These are phyloP conservation scores for Crithidia fasciculata DNA, from an alignment of 208 protist genomes.

Conservation along the genomic window DNA sequence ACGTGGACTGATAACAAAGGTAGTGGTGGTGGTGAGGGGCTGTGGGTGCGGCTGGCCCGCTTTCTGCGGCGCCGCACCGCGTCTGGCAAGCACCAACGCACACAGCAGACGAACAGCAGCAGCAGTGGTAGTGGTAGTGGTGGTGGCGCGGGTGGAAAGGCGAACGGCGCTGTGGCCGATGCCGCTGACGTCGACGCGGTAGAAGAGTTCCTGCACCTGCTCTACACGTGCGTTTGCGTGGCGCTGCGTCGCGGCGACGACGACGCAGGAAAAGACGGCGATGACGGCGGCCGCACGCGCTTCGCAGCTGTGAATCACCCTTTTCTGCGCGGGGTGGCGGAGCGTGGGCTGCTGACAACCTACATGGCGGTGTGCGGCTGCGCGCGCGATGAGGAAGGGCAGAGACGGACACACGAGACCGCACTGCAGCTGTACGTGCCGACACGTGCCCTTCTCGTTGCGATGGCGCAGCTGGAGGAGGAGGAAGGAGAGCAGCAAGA, in stretches of 20 bases:
- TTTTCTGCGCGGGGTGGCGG: conserved; percentile 58
- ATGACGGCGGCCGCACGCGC: background rate
- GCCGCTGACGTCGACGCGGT: conserved; percentile 23
- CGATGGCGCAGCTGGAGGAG: conserved; percentile 7
- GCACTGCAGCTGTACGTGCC: conserved; percentile 33
- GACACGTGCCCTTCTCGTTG: background rate
- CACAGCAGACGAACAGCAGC: background rate
- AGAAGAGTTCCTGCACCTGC: conserved; percentile 28
- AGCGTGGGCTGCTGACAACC: conserved; percentile 49
- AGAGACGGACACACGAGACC: background rate
- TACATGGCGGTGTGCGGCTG: conserved; percentile 17
- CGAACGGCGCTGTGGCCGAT: conserved; percentile 21
- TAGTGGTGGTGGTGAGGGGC: background rate
- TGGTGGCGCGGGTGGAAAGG: conserved; percentile 4
- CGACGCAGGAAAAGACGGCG: background rate
- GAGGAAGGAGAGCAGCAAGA: background rate
- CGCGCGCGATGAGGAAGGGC: background rate
- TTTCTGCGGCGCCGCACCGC: conserved; percentile 22
- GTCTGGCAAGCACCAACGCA: background rate
- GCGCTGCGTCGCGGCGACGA: background rate
- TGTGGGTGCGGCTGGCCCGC: conserved; percentile 11
- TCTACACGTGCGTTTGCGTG: conserved; percentile 14
- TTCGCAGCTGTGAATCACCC: conserved; percentile 43
- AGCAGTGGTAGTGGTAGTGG: background rate
- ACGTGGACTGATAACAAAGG: background rate